Base-by-base conservation (phyloP, 805 yeast species). In the Cyberlindnera suaveolens region DNA sequence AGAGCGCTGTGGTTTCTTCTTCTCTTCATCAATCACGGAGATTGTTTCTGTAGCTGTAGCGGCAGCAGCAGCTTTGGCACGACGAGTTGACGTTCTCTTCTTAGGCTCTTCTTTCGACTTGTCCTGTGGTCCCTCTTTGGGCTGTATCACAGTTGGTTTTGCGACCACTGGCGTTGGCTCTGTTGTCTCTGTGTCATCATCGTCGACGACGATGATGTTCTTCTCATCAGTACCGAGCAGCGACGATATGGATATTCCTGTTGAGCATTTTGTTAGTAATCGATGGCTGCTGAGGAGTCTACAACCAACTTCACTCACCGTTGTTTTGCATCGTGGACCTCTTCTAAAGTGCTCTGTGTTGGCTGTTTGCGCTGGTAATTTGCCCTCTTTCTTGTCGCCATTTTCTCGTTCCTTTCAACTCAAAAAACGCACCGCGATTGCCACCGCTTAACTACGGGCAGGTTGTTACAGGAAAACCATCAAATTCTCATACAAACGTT, bases 241-340 rank as follows among this genome's bases (percentile, higher is more conserved):
- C 23, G 51, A 48, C 5, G 51, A 40, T 26, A 45, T 48, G 27
- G 50, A 42, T 34, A 47, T 47, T 16, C 40, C 40, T 30, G 30
- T 6, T 34, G 17, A 27, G 33, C 32, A n/a, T 35, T 10, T 20
- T 11, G 16, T 15, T 9, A 19, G 33, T 20, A 27, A 19, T 20
- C n/a, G n/a, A 36, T 34, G 18, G 17, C 11, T 10, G 10, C 27
- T 9, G 11, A 23, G 27, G 6, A 23, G 27, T 14, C 33, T 14
- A 14, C 3, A 11, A 15, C 6, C 13, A 15, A 3, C 7, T 6
- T 8, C 31, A 37, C 40, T 37, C 40, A 37, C 40, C 34, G 23
- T 26, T 29, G 4, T 33, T 33, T 27, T 31, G 33, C 26, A 16
- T 16, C 16, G 9, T 31, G 15, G 15, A 15, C 17, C 16, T 31